Conservation (phyloP, 2,329 filamentous ascomycete genomes). For the Gremmenia infestans region DNA sequence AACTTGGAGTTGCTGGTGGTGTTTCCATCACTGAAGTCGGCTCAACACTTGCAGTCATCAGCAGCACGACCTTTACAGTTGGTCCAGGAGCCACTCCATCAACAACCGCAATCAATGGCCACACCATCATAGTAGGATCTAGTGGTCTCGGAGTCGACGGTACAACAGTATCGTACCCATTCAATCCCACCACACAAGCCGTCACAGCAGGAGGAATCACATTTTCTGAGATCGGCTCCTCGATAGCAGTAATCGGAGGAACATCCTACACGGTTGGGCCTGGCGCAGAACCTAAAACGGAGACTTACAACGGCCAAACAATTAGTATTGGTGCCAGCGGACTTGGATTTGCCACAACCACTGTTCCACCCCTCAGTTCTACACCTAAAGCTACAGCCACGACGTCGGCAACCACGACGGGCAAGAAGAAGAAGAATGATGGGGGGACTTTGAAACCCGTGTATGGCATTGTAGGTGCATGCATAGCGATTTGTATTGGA, state of each 20-base stretch:
- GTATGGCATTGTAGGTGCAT: slow-evolving; percentile 6
- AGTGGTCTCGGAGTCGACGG: slow-evolving; percentile 36
- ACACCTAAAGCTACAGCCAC: neutral
- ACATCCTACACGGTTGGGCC: slow-evolving; percentile 24
- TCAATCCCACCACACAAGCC: slow-evolving; percentile 19
- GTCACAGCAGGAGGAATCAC: slow-evolving; percentile 24
- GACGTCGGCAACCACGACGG: slow-evolving; percentile 5
- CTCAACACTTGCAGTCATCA: slow-evolving; percentile 39
- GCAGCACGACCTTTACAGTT: slow-evolving; percentile 46
- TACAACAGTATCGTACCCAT: slow-evolving; percentile 19
- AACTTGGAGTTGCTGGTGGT: slow-evolving; percentile 25
- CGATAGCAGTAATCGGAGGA: slow-evolving; percentile 20
- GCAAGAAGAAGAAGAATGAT: slow-evolving; percentile 11
- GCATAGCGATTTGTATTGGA: slow-evolving; percentile 12
- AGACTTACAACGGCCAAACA: slow-evolving; percentile 19
- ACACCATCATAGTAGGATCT: slow-evolving; percentile 48
- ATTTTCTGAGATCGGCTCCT: slow-evolving; percentile 21
- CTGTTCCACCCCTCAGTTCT: slow-evolving; percentile 14
- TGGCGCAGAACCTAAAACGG: slow-evolving; percentile 15
- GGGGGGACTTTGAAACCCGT: slow-evolving; percentile 6
- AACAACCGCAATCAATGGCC: slow-evolving; percentile 44
- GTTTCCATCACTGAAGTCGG: slow-evolving; percentile 26
- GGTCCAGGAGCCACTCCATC: slow-evolving; percentile 39
- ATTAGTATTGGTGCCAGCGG: slow-evolving; percentile 27
- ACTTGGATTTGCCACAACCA: slow-evolving; percentile 26